Percentiles rank a stretch among this genome's conserved stretches.
Evolutionary conservation across 352 stramenopile genomes (phyloP).

Genomic region (Globisporangium heterothallicum): DNA sequence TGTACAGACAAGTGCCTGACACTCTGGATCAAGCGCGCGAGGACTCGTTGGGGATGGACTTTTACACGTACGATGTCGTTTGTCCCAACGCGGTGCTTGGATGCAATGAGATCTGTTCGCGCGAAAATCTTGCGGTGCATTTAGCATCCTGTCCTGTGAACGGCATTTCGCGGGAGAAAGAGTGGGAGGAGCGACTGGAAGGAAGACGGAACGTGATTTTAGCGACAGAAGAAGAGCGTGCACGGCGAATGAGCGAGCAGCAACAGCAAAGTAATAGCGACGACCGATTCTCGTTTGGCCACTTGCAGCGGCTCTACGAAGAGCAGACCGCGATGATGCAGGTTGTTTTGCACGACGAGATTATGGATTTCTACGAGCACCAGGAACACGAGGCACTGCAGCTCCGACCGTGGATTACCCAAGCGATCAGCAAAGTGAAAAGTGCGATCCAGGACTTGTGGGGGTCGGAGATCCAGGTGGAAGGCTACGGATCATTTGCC

Average conservation of each 20-base stretch:
- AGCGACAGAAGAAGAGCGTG: slow-evolving; percentile 69
- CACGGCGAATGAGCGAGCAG: slow-evolving; percentile 58
- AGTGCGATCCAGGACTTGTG: slow-evolving; percentile 41
- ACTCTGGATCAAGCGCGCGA: slow-evolving; percentile 61
- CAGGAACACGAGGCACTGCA: slow-evolving; percentile 32
- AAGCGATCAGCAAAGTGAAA: slow-evolving; percentile 45
- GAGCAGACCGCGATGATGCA: slow-evolving; percentile 77
- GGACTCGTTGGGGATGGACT: slow-evolving; percentile 41
- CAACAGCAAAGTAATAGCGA: slow-evolving; percentile 15
- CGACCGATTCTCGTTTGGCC: slow-evolving; percentile 44
- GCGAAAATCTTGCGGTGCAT: slow-evolving; percentile 63
- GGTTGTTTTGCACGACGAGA: slow-evolving; percentile 73
- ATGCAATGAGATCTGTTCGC: slow-evolving; percentile 72
- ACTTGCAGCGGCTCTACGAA: slow-evolving; percentile 76
- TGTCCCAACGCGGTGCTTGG: slow-evolving; percentile 79
- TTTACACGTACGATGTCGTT: slow-evolving; percentile 81
- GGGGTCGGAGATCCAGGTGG: slow-evolving; percentile 37
- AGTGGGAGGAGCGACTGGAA: slow-evolving; percentile 71
- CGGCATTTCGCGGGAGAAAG: slow-evolving; percentile 67
- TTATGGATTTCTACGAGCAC: slow-evolving; percentile 52
- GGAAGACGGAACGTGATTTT: slow-evolving; percentile 59
- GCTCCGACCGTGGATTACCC: slow-evolving; percentile 33
- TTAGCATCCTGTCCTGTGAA: slow-evolving; percentile 60
- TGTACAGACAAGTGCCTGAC: slow-evolving; percentile 74
- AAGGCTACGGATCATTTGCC: slow-evolving; percentile 72